These are phyloP conservation scores for Candida easanensis DNA, from an alignment of 805 yeast species.

Conservation along the genomic window DNA sequence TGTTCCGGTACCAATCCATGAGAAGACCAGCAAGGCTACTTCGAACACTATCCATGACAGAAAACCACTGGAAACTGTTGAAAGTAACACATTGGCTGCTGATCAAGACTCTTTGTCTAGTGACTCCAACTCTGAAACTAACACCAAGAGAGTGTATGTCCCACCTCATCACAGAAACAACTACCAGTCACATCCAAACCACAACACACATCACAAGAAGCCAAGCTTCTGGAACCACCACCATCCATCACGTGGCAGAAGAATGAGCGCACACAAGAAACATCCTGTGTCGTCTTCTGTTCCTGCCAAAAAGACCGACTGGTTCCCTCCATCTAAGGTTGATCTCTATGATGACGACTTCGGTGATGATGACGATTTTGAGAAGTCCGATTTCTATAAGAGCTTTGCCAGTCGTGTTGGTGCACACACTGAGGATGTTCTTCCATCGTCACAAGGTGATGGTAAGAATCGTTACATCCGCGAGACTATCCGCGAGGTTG, in stretches of 20 bases:
- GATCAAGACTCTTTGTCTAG: slow-evolving; percentile 2
- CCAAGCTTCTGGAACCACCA: slow-evolving; percentile 20
- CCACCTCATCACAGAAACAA: slow-evolving; percentile 53
- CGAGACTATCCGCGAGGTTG: slow-evolving; percentile 14
- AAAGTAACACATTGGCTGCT: not conserved
- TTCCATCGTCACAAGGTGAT: slow-evolving; percentile 1
- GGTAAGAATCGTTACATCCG: slow-evolving; percentile 7
- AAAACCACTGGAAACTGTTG: slow-evolving; percentile 2
- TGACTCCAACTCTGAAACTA: slow-evolving; percentile 13
- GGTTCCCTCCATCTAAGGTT: slow-evolving; percentile 26
- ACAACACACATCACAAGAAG: slow-evolving; percentile 9
- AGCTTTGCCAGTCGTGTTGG: slow-evolving; percentile 26
- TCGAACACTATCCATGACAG: slow-evolving; percentile 14
- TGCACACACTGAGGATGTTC: slow-evolving; percentile 6
- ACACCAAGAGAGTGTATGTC: slow-evolving; percentile 33
- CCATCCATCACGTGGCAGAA: slow-evolving; percentile 14
- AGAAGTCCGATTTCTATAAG: slow-evolving; percentile 19
- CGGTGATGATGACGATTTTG: slow-evolving; percentile 26
- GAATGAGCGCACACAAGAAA: slow-evolving; percentile 17
- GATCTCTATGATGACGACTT: slow-evolving; percentile 20
- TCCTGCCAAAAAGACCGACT: slow-evolving; percentile 33
- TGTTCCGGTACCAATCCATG: slow-evolving; percentile 10
- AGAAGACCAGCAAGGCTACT: slow-evolving; percentile 6
- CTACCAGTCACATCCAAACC: not conserved
- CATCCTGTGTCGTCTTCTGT: slow-evolving; percentile 34